Percentiles rank a stretch among this genome's conserved stretches.
phyloP scores from a whole-genome alignment of 129 eudicot species.

The Tagetes erecta region DNA sequence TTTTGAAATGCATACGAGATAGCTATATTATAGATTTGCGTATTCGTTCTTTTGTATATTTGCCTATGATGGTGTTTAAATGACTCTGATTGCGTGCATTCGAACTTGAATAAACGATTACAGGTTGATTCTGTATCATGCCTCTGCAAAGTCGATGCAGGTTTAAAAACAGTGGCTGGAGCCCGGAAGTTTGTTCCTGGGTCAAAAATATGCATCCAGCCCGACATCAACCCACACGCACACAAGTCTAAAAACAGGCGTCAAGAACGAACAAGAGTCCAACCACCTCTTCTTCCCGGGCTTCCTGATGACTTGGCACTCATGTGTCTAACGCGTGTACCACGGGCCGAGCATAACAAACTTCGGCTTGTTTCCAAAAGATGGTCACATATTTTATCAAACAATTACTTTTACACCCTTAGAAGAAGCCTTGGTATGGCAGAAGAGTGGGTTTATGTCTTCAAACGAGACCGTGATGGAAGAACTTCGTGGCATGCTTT shows the following conservation, averaged over 20 bases:
- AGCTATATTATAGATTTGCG: neutral
- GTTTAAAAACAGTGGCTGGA: conserved; percentile 91
- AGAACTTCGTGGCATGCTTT: conserved; percentile 95
- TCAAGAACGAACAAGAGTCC: conserved; percentile 64
- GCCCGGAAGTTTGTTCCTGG: conserved; percentile 95
- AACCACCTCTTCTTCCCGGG: conserved; percentile 95
- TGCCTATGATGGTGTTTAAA: conserved; percentile 1
- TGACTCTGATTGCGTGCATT: neutral
- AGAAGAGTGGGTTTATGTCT: conserved; percentile 84
- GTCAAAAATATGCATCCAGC: conserved; percentile 91
- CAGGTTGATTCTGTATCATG: conserved; percentile 99
- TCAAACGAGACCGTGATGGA: conserved; percentile 90
- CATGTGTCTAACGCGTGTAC: conserved; percentile 80
- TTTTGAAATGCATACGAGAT: neutral
- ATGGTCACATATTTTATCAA: conserved; percentile 66
- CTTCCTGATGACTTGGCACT: conserved; percentile 89
- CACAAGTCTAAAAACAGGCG: conserved; percentile 75
- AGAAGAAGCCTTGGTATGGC: conserved; percentile 81
- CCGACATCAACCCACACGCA: conserved; percentile 87
- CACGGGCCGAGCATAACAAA: conserved; percentile 78
- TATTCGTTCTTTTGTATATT: neutral
- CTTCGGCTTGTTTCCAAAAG: conserved; percentile 81
- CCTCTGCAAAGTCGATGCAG: conserved; percentile 91
- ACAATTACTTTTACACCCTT: conserved; percentile 67
- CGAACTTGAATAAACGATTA: conserved; percentile 1